Conservation (phyloP, 108 stramenopile genomes). For the Conticribra guillardii region DNA sequence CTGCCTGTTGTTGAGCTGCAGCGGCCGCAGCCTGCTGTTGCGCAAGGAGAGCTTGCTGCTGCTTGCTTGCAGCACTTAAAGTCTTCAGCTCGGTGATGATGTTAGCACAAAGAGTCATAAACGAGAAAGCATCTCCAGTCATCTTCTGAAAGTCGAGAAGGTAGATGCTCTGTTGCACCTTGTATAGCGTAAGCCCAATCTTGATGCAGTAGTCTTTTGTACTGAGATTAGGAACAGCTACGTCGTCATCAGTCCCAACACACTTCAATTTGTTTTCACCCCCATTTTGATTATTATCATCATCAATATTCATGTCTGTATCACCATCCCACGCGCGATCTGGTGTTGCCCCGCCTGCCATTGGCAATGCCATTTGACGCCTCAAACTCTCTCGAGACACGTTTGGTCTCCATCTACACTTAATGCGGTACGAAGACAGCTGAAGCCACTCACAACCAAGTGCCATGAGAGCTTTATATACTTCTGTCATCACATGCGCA, state of each 20-base stretch:
- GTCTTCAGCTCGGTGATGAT: slow-evolving; percentile 99
- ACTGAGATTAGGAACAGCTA: slow-evolving; percentile 79
- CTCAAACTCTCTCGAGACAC: slow-evolving; percentile 37
- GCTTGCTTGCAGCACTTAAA: slow-evolving; percentile 90
- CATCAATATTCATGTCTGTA: slow-evolving; percentile 55
- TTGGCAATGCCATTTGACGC: slow-evolving; percentile 52
- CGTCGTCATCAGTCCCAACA: slow-evolving; percentile 63
- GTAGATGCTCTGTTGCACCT: slow-evolving; percentile 98
- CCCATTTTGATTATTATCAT: slow-evolving; percentile 37
- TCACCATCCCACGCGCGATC: slow-evolving; percentile 63
- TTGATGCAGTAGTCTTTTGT: slow-evolving; percentile 89
- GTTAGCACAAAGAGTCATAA: slow-evolving; percentile 97
- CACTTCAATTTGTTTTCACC: slow-evolving; percentile 65
- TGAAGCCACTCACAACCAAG: slow-evolving; percentile 96
- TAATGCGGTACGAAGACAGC: slow-evolving; percentile 92
- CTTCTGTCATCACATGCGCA: slow-evolving; percentile 99
- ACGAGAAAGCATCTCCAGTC: slow-evolving; percentile 97
- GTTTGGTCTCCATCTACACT: slow-evolving; percentile 96
- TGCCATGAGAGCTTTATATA: slow-evolving; percentile 96
- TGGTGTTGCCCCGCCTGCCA: slow-evolving; percentile 68
- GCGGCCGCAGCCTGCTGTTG: slow-evolving; percentile 72
- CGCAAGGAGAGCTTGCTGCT: slow-evolving; percentile 71
- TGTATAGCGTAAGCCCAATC: slow-evolving; percentile 95
- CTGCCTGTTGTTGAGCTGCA: slow-evolving; percentile 67
- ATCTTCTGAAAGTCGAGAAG: slow-evolving; percentile 97